These are phyloP conservation scores for Tubosaeta sp. DNA, from an alignment of 768 basidiomycete species.

Conservation along the genomic window DNA sequence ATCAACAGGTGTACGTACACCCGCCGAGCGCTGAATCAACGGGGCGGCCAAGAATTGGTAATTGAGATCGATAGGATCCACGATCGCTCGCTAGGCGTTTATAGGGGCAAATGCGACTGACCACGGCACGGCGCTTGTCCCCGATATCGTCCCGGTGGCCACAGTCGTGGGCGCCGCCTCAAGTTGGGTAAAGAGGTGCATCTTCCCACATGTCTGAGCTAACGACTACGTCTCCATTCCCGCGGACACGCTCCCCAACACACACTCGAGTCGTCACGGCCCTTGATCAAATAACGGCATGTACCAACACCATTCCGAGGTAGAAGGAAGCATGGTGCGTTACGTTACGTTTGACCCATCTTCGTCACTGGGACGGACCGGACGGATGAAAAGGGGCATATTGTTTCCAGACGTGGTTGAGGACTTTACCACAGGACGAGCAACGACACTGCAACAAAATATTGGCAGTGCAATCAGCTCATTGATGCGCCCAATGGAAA, in stretches of 20 bases:
- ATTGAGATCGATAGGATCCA: constrained; percentile 15
- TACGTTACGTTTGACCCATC: constrained; percentile 16
- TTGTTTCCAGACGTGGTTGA: constrained; percentile 52
- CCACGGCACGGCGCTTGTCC: neutral
- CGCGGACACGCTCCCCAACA: constrained; percentile 16
- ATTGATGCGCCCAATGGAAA: constrained; percentile 7
- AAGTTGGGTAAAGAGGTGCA: neutral
- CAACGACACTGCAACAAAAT: constrained; percentile 40
- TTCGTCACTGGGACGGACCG: constrained; percentile 15
- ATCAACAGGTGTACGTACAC: constrained; percentile 10
- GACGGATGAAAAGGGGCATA: constrained; percentile 53
- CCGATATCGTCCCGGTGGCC: neutral
- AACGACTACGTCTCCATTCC: constrained; percentile 19
- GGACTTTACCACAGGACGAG: constrained; percentile 55
- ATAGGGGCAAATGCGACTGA: constrained; percentile 11
- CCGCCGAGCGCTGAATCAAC: constrained; percentile 2
- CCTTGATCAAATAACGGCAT: constrained; percentile 19
- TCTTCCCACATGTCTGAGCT: constrained; percentile 24
- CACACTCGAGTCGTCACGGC: constrained; percentile 9
- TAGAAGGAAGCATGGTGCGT: constrained; percentile 3
- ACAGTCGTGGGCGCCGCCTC: constrained; percentile 2
- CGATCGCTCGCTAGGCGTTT: constrained; percentile 1
- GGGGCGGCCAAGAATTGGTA: constrained; percentile 3
- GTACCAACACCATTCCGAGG: constrained; percentile 8
- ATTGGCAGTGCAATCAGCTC: constrained; percentile 14